Evolutionary conservation across 345 rosid species (phyloP).

Genomic region (Combretum micranthum): DNA sequence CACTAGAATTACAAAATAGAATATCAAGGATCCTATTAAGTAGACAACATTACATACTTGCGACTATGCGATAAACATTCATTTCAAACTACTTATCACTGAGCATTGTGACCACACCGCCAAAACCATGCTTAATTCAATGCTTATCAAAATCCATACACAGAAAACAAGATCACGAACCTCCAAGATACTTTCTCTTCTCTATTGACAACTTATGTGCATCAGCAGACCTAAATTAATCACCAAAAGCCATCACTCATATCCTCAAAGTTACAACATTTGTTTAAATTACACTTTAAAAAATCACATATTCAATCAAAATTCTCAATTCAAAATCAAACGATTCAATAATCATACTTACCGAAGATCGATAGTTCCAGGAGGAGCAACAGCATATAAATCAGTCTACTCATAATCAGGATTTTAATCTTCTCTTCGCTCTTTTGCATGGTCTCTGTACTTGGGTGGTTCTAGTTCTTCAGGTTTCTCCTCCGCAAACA

Average conservation of each 20-base stretch:
- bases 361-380: constrained; percentile 72
- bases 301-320: neutral
- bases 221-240: constrained; percentile 49
- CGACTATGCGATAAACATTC: no score
- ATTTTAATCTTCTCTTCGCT: constrained; percentile 93
- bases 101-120: no score
- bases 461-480: constrained; percentile 72
- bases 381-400: constrained; percentile 96
- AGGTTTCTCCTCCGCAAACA: constrained; percentile 58
- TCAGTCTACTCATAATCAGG: constrained; percentile 87
- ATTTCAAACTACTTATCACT: no score
- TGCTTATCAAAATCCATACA: neutral
- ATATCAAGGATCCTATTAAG: no score
- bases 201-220: constrained; percentile 83
- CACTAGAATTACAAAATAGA: no score
- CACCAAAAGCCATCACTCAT: neutral
- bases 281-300: neutral
- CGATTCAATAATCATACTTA: constrained; percentile 1
- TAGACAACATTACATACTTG: no score
- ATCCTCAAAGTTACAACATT: no score
- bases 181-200: constrained; percentile 99
- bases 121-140: no score
- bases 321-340: neutral
- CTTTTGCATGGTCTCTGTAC: constrained; percentile 94
- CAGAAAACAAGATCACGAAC: constrained; percentile 28